Percentiles rank a stretch among this genome's conserved stretches.
Conservation (phyloP, 139 green algal genomes). For the Trebouxia sp. region DNA sequence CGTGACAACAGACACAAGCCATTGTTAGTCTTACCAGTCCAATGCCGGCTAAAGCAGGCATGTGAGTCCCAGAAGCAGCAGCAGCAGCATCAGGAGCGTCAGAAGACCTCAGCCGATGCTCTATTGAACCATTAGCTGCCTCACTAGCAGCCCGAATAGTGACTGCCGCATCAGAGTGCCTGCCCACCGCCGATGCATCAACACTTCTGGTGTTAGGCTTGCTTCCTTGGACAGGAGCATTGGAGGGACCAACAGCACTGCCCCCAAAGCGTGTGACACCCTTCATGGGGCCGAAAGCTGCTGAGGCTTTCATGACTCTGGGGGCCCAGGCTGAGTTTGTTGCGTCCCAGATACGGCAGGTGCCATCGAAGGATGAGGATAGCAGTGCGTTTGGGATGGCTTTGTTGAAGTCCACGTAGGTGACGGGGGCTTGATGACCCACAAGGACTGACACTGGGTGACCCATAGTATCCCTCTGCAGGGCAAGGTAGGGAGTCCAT, state of each 20-base stretch:
- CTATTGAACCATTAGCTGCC: neutral
- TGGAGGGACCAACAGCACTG: neutral
- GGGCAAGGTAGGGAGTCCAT: neutral
- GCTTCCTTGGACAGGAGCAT: neutral
- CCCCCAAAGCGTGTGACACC: constrained; percentile 14
- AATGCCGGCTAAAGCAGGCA: too few species aligned
- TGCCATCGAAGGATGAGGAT: constrained; percentile 76
- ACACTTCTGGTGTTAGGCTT: constrained; percentile 17
- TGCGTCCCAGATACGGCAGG: constrained; percentile 72
- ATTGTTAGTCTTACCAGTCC: too few species aligned
- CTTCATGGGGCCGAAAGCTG: constrained; percentile 18
- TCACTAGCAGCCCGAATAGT: neutral
- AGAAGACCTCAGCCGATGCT: constrained; percentile 11
- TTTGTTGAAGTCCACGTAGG: constrained; percentile 72
- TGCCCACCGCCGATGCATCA: too few species aligned
- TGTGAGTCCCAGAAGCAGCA: neutral
- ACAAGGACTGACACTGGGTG: constrained; percentile 60
- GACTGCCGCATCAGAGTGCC: neutral
- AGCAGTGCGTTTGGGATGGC: constrained; percentile 53
- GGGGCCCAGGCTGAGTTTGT: constrained; percentile 14
- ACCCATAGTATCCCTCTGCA: constrained; percentile 46
- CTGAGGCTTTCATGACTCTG: neutral
- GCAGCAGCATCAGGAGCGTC: neutral
- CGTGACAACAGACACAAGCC: too few species aligned
- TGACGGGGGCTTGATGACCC: constrained; percentile 61